Evolutionary conservation across 768 basidiomycete genomes (phyloP), one percentile per base, ranked within the genome.

Genomic region (Lactifluus piperatus): DNA sequence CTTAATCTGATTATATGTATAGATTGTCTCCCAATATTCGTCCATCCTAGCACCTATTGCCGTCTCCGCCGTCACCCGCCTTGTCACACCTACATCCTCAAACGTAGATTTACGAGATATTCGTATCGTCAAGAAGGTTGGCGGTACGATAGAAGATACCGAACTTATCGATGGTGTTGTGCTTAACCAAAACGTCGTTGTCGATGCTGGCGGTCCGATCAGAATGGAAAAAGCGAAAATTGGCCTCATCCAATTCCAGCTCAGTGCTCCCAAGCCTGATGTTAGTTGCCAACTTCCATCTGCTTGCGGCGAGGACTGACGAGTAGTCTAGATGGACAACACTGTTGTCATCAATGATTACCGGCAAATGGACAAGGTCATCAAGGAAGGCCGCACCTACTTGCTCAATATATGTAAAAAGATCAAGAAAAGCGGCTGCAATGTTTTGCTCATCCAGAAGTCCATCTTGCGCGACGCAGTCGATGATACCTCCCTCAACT

Each of bases 1-100:
- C 49, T 44, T 20, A n/a, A 51, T 22, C 30, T 52, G 18, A 62
- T 37, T 14, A 36, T 26, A 36, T 2, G 48, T 20, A 6, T 68
- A 97, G 94, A 97, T 99, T 66, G 97, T 98, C 43, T 98, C 97
- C 18, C 97, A 98, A 80, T 98, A 98, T 72, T 98, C 97, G 4
- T 91, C 94, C 13, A 94, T 91, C 37, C 81, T 99, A 64, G 91
- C 97, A n/a, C 97, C 97, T 39, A 99, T 98, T 65, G 97, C 97
- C 16, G 97, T 99, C n/a, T 80, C 85, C 53, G 94, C 95, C 29
- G 97, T 99, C 43, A 91, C 88, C 22, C 89, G 94, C 60, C 82
- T 99, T 41, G 84, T 91, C 48, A 91, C 91, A 0, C 80, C 91
- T 0, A 84, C 86, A 5, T 94, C 94, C 4, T 88, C 90, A 10